Percentiles rank a stretch among this genome's conserved stretches.
These are phyloP conservation scores for Arctium lappa DNA, from an alignment of 129 eudicot genomes.

Conservation along the genomic window DNA sequence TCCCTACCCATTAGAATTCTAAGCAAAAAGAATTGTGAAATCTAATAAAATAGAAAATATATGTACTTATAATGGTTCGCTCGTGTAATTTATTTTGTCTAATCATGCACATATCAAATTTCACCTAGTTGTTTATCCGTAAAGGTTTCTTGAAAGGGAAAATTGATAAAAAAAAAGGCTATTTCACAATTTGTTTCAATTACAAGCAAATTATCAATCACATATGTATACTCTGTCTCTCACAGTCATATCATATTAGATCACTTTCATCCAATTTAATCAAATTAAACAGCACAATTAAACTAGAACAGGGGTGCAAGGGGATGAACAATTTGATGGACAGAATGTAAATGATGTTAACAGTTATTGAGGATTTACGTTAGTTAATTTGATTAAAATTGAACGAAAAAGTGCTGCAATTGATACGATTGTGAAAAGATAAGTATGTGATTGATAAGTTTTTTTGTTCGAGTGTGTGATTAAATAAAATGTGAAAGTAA, in stretches of 20 bases:
- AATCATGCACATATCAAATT: not conserved
- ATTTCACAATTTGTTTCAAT: constrained; percentile 7
- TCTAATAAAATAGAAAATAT: not conserved
- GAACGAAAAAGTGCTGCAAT: not conserved
- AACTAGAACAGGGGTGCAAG: not conserved
- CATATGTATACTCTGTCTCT: not conserved
- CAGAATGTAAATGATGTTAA: not conserved
- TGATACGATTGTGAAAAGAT: not conserved
- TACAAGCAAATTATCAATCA: not conserved
- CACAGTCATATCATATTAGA: constrained; percentile 4
- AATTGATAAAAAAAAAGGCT: not conserved
- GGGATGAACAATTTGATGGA: constrained; percentile 5
- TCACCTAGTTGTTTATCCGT: not conserved
- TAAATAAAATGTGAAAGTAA: not conserved
- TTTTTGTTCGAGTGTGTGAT: not conserved
- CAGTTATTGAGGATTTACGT: not conserved
- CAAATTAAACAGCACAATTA: not conserved
- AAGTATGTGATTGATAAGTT: not conserved
- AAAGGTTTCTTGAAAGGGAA: constrained; percentile 6
- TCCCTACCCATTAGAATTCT: not conserved
- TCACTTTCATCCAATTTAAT: constrained; percentile 1
- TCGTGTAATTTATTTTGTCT: not conserved
- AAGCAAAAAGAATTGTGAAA: not conserved
- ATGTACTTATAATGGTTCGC: not conserved
- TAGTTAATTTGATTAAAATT: not conserved